phyloP scores from a whole-genome alignment of 1,284 basidiomycete species.

The Pholiota adiposa region DNA sequence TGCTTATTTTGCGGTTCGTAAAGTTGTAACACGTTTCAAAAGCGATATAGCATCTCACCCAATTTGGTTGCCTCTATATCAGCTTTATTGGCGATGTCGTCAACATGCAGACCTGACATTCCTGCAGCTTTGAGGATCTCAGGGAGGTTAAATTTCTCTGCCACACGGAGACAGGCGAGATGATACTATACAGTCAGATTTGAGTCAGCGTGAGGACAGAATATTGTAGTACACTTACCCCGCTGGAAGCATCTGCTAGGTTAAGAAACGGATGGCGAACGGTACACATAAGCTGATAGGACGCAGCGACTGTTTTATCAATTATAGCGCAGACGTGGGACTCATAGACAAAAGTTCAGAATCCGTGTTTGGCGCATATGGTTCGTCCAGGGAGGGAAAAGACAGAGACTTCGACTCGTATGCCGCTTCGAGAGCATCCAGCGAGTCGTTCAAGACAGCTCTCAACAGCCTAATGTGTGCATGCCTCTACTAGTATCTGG shows the following conservation, averaged over 20 bases:
- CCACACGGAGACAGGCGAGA: slow-evolving; percentile 5
- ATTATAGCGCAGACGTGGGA: background rate
- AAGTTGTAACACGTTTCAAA: no score
- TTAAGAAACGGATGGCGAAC: slow-evolving; percentile 13
- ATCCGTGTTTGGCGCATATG: background rate
- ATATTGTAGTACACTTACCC: background rate
- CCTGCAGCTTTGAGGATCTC: slow-evolving; percentile 5
- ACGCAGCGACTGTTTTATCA: slow-evolving; percentile 2
- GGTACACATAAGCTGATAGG: slow-evolving; percentile 9
- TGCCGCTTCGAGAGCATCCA: slow-evolving; percentile 7
- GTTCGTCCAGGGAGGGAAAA: slow-evolving; percentile 8
- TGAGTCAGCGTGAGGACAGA: background rate
- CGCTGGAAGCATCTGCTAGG: slow-evolving; percentile 6
- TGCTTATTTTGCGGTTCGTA: slow-evolving; percentile 23
- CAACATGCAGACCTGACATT: slow-evolving; percentile 34
- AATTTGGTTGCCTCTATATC: slow-evolving; percentile 36
- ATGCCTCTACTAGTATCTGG: background rate
- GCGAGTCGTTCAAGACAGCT: slow-evolving; percentile 6
- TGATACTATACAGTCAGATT: background rate
- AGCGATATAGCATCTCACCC: slow-evolving; percentile 24
- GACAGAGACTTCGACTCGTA: background rate
- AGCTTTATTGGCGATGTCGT: slow-evolving; percentile 35
- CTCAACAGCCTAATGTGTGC: slow-evolving; percentile 18
- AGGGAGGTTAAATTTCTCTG: slow-evolving; percentile 7
- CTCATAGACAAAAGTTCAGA: background rate